Percentiles rank a stretch among this genome's conserved stretches.
These are phyloP conservation scores for Pseudotsuga menziesii DNA, from an alignment of 75 land plant species.

Conservation along the genomic window DNA sequence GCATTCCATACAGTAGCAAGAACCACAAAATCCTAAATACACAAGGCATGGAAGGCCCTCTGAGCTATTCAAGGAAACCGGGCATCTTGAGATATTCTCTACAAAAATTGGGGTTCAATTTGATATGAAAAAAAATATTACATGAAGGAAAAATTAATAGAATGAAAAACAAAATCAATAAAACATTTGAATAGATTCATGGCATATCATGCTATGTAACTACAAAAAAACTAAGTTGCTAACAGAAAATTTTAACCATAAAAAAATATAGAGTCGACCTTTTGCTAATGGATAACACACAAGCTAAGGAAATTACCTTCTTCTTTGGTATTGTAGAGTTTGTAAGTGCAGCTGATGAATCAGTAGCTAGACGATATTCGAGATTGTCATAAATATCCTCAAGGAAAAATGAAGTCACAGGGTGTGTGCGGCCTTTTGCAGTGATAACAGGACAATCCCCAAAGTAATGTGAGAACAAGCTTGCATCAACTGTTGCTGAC, in stretches of 20 bases:
- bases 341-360: slow-evolving; percentile 62
- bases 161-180: no score
- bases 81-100: neutral
- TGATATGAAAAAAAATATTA: neutral
- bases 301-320: neutral
- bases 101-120: neutral
- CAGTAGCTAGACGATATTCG: slow-evolving; percentile 69
- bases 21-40: no score
- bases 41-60: neutral
- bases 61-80: neutral
- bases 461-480: slow-evolving; percentile 74
- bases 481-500: slow-evolving; percentile 94
- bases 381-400: slow-evolving; percentile 83
- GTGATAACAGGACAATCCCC: slow-evolving; percentile 74
- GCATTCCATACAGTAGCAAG: no score
- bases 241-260: neutral
- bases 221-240: neutral
- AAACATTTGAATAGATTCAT: neutral
- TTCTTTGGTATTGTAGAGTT: slow-evolving; percentile 7
- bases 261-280: neutral
- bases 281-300: neutral
- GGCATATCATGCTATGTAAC: neutral
- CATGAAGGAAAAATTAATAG: no score
- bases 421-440: slow-evolving; percentile 84
- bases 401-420: slow-evolving; percentile 68